Evolutionary conservation across 73 alveolate species (phyloP).

Genomic region (Paramecium caudatum): DNA sequence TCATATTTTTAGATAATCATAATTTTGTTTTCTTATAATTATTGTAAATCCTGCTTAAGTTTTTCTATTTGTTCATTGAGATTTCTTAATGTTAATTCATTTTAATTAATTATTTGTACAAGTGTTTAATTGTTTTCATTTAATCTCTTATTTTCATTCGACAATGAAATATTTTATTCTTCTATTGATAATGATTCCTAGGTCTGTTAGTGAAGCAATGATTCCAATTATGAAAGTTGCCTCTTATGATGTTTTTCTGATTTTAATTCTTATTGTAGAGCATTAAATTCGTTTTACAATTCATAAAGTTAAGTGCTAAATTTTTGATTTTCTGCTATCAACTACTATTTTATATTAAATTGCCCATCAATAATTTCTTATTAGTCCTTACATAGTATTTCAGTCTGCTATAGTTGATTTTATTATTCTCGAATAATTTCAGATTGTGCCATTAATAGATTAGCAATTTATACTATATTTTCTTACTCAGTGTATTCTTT

Average conservation of each 20-base stretch:
- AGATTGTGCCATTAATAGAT: not conserved
- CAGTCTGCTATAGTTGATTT: not conserved
- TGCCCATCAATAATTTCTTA: not conserved
- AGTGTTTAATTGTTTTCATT: constrained; percentile 25
- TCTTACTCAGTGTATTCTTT: constrained; percentile 4
- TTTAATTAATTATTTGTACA: not conserved
- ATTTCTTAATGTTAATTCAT: constrained; percentile 1
- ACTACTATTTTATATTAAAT: not conserved
- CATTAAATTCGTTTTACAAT: not conserved
- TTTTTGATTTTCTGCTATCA: not conserved
- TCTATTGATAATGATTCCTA: not conserved
- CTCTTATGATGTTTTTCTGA: not conserved
- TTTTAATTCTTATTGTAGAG: not conserved
- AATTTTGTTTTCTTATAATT: not conserved
- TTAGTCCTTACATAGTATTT: not conserved
- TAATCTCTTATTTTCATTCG: constrained; percentile 13
- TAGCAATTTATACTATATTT: not conserved
- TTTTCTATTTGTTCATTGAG: not conserved
- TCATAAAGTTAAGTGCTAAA: constrained; percentile 18
- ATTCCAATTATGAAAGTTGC: not conserved
- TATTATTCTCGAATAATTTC: not conserved
- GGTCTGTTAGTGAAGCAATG: not conserved
- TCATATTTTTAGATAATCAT: not conserved
- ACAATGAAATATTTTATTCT: not conserved
- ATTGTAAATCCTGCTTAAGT: not conserved